phyloP scores from a whole-genome alignment of 2,329 filamentous ascomycete species.

The Xylogone sp. region DNA sequence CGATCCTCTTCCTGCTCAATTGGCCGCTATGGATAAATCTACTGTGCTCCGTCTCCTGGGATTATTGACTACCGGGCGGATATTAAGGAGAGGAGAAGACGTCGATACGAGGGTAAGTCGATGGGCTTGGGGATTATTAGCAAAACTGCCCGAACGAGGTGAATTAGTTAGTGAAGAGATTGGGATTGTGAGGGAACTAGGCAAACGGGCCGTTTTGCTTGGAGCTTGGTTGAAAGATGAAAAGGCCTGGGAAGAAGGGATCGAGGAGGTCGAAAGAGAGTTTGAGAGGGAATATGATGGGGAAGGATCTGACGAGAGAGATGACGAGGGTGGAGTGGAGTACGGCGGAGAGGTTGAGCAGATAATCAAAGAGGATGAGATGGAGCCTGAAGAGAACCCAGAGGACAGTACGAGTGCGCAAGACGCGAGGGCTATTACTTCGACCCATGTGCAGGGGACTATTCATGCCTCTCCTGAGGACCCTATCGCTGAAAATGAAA shows the following conservation, averaged over 20 bases:
- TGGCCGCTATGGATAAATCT: constrained; percentile 63
- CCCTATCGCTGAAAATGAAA: constrained; percentile 86
- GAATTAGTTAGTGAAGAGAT: constrained; percentile 74
- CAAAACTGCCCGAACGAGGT: constrained; percentile 68
- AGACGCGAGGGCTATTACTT: constrained; percentile 33
- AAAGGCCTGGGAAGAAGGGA: constrained; percentile 34
- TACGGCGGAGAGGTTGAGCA: constrained; percentile 22
- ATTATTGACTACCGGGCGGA: constrained; percentile 60
- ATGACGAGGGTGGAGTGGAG: no score
- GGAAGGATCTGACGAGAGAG: no score
- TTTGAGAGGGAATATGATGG: constrained; percentile 29
- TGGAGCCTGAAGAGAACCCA: constrained; percentile 15
- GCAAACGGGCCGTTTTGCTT: constrained; percentile 65
- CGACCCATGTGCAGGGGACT: constrained; percentile 83
- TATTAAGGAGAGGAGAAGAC: constrained; percentile 51
- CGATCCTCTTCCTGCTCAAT: constrained; percentile 55
- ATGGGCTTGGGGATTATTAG: constrained; percentile 84
- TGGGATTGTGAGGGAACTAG: constrained; percentile 72
- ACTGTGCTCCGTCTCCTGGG: constrained; percentile 63
- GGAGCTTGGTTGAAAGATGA: constrained; percentile 29
- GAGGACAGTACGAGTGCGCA: constrained; percentile 11
- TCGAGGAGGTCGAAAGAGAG: constrained; percentile 44
- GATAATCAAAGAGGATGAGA: constrained; percentile 26
- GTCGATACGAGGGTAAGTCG: constrained; percentile 65
- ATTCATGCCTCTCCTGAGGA: constrained; percentile 79